A percentile compares a stretch with the other conserved stretches of the same genome.
phyloP scores from a whole-genome alignment of 2,329 filamentous ascomycete species.

The Fusarium solani-melongenae region DNA sequence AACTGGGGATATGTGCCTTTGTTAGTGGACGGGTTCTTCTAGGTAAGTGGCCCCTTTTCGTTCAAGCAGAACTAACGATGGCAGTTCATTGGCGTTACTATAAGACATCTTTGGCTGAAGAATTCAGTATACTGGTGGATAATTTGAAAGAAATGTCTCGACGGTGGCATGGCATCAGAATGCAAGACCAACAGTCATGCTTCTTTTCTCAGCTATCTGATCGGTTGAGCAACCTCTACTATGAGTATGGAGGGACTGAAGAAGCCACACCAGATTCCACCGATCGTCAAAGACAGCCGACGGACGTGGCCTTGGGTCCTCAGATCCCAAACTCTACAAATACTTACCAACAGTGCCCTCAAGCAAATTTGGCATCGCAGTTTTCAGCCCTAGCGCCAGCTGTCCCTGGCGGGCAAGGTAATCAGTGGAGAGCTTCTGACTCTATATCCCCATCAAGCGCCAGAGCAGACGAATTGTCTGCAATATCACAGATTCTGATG shows the following conservation, averaged over 20 bases:
- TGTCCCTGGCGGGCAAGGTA: neutral
- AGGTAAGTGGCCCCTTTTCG: neutral
- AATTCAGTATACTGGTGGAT: neutral
- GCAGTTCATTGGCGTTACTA: neutral
- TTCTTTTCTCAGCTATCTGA: neutral
- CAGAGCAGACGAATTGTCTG: constrained; percentile 32
- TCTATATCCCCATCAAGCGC: neutral
- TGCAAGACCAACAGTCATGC: neutral
- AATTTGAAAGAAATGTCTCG: neutral
- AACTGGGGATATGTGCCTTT: neutral
- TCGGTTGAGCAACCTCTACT: neutral
- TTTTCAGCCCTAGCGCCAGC: neutral
- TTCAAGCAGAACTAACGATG: neutral
- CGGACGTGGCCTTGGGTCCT: neutral
- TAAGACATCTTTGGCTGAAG: neutral
- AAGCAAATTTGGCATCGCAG: neutral
- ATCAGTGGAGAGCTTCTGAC: constrained; percentile 18
- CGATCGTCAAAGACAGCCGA: neutral
- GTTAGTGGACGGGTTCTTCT: neutral
- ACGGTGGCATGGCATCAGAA: neutral
- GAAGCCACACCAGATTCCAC: neutral
- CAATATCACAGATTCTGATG: constrained; percentile 35
- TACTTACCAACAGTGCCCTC: neutral
- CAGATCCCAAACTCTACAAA: neutral
- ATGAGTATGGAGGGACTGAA: neutral